Percentiles rank a stretch among this genome's conserved stretches.
Conservation (phyloP, 768 basidiomycete genomes). For the Suillus placidus region DNA sequence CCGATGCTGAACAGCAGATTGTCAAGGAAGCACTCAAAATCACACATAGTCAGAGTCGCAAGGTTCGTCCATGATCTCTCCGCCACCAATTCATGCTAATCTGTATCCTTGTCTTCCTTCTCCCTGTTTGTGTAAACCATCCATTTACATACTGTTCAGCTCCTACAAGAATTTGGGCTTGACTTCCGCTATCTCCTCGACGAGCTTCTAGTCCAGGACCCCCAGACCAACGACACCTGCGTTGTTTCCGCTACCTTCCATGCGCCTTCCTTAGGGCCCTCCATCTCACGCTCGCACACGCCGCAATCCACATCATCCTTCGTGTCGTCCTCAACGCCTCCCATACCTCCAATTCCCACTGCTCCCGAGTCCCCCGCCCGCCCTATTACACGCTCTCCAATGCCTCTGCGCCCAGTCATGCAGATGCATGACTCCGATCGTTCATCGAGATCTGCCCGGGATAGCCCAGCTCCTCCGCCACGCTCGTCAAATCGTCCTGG, state of each 20-base stretch:
- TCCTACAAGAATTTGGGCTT: slow-evolving; percentile 90
- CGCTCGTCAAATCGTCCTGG: slow-evolving; percentile 69
- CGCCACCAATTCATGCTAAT: background rate
- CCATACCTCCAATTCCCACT: slow-evolving; percentile 17
- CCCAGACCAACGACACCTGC: slow-evolving; percentile 42
- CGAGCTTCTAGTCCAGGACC: slow-evolving; percentile 57
- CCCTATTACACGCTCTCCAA: slow-evolving; percentile 30
- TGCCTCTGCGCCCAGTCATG: slow-evolving; percentile 17
- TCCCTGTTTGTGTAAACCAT: background rate
- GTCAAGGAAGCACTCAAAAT: slow-evolving; percentile 80
- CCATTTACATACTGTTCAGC: slow-evolving; percentile 40
- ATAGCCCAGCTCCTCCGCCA: slow-evolving; percentile 60
- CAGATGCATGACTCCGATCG: slow-evolving; percentile 30
- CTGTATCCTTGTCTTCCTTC: background rate
- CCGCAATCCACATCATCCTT: slow-evolving; percentile 17
- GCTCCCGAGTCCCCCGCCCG: slow-evolving; percentile 31
- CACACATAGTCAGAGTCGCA: slow-evolving; percentile 79
- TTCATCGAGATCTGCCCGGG: slow-evolving; percentile 24
- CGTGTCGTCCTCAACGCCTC: slow-evolving; percentile 5
- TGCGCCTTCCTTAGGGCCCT: slow-evolving; percentile 25
- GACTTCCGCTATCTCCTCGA: slow-evolving; percentile 95
- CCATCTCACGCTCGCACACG: slow-evolving; percentile 21
- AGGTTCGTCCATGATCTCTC: slow-evolving; percentile 50
- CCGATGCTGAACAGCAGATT: slow-evolving; percentile 69
- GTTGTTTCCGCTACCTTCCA: slow-evolving; percentile 26